A percentile compares a stretch with the other conserved stretches of the same genome.
Conservation (phyloP, 1,284 basidiomycete species). For the Omphalotus olearius region DNA sequence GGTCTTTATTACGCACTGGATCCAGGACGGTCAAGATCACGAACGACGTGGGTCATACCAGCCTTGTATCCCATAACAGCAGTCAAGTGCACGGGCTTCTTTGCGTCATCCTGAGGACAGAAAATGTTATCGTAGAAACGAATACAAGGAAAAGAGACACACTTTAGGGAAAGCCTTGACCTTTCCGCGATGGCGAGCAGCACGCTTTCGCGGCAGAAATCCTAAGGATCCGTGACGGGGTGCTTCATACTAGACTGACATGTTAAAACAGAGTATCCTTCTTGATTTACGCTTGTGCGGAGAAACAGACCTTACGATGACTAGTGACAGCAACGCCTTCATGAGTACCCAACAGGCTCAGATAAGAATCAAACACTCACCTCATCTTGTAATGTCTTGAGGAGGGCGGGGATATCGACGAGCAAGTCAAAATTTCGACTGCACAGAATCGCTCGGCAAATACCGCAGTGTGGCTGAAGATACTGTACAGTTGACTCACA, state of each 20-base stretch:
- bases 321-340: constrained; percentile 25
- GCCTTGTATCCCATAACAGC: constrained; percentile 99
- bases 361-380: constrained; percentile 28
- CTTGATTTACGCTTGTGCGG: constrained; percentile 8
- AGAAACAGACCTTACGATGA: constrained; percentile 57
- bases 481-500: too few species aligned
- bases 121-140: constrained; percentile 12
- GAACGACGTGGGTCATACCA: constrained; percentile 99
- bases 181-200: constrained; percentile 95
- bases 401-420: constrained; percentile 21
- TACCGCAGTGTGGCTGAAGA: too few species aligned
- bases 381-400: constrained; percentile 50
- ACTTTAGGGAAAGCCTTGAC: constrained; percentile 98
- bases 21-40: constrained; percentile 98
- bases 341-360: constrained; percentile 16
- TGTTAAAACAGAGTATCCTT: constrained; percentile 13
- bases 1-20: constrained; percentile 66
- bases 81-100: constrained; percentile 99
- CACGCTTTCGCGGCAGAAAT: constrained; percentile 92
- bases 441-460: not conserved
- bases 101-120: constrained; percentile 86
- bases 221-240: constrained; percentile 93
- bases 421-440: not conserved
- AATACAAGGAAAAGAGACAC: constrained; percentile 18
- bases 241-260: constrained; percentile 75